These are phyloP conservation scores for Gonapodya prolifera DNA, from an alignment of 192 early-diverging fungal genomes.

Conservation along the genomic window DNA sequence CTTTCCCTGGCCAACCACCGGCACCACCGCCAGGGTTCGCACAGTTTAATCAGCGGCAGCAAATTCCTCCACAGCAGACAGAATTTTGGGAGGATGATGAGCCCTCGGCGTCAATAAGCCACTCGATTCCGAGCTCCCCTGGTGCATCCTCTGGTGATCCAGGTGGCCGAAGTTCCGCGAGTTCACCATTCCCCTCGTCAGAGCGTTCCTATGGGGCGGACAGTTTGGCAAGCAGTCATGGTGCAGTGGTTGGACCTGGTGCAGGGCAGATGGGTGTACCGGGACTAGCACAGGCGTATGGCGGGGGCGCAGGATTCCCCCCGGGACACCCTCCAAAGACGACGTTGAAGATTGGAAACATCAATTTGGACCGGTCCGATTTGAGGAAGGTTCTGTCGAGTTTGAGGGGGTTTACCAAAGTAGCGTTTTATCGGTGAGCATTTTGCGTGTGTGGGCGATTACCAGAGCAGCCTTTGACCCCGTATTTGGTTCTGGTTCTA, in stretches of 20 bases:
- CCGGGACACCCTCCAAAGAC: not conserved
- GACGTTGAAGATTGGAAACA: not conserved
- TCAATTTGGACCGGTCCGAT: not conserved
- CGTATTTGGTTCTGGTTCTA: not conserved
- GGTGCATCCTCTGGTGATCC: not conserved
- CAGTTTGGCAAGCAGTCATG: not conserved
- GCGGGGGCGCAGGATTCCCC: not conserved
- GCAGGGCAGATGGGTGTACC: not conserved
- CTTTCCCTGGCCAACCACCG: not conserved
- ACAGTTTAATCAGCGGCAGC: not conserved
- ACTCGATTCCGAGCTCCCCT: conserved; percentile 2
- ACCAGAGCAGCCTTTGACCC: not conserved
- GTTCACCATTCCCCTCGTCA: not conserved
- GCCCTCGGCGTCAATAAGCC: not conserved
- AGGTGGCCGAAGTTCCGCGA: not conserved
- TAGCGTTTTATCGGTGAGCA: conserved; percentile 8
- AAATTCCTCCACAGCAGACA: not conserved
- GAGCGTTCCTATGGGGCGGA: not conserved
- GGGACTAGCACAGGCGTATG: not conserved
- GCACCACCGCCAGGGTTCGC: not conserved
- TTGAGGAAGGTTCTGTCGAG: not conserved
- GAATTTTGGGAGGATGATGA: conserved; percentile 6
- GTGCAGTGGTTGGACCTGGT: not conserved
- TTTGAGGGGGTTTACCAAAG: not conserved
- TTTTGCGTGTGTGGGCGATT: not conserved